Conservation (phyloP, 2,329 filamentous ascomycete species). For the Escovopsis sp. region DNA sequence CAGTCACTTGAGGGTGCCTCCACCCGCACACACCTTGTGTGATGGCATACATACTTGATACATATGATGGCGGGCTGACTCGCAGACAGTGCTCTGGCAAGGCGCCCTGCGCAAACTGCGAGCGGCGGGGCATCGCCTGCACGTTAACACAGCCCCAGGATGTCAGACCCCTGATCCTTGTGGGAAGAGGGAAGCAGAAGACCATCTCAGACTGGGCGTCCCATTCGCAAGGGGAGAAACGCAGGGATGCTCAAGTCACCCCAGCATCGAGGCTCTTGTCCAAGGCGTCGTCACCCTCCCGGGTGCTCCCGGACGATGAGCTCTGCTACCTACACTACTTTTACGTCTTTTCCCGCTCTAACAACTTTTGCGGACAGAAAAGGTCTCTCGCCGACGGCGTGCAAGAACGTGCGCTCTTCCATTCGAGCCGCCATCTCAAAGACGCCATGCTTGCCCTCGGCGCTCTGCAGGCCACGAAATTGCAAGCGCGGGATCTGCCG, state of each 20-base stretch:
- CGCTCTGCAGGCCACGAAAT: slow-evolving; percentile 16
- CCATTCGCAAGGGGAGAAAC: background rate
- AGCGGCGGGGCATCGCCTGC: slow-evolving; percentile 12
- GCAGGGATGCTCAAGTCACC: background rate
- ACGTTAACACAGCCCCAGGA: slow-evolving; percentile 5
- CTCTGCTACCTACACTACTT: slow-evolving; percentile 16
- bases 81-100: slow-evolving; percentile 18
- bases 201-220: background rate
- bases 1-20: slow-evolving; percentile 20
- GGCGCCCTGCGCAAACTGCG: slow-evolving; percentile 17
- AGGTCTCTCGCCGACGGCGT: slow-evolving; percentile 9
- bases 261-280: too few relatives aligned
- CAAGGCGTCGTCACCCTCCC: background rate
- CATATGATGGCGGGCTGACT: background rate
- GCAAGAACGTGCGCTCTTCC: slow-evolving; percentile 8
- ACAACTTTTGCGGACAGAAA: slow-evolving; percentile 13
- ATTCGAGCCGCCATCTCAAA: slow-evolving; percentile 8
- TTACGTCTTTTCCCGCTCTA: slow-evolving; percentile 13
- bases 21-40: background rate
- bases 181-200: slow-evolving; percentile 9
- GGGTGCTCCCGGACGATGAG: slow-evolving; percentile 6
- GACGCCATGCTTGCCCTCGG: slow-evolving; percentile 18
- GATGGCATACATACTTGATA: background rate
- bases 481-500: slow-evolving; percentile 3
- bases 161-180: slow-evolving; percentile 7